A percentile compares a stretch with the other conserved stretches of the same genome.
These are phyloP conservation scores for Leersia perrieri DNA, from an alignment of 176 grass and related monocot genomes.

Conservation along the genomic window DNA sequence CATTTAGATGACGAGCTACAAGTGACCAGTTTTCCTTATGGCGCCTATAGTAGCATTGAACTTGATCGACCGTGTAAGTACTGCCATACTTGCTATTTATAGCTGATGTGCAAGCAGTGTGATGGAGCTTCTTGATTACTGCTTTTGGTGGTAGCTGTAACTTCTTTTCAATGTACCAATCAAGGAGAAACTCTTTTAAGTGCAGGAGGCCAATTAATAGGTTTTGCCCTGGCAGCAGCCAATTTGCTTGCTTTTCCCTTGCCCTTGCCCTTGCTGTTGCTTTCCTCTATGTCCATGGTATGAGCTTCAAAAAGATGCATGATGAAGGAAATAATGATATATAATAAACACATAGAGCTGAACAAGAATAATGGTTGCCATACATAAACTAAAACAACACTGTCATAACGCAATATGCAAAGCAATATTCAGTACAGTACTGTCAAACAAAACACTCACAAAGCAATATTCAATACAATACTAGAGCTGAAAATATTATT, in stretches of 20 bases:
- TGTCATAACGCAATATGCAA: too few relatives aligned
- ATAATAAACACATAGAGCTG: too few relatives aligned
- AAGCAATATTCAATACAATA: too few relatives aligned
- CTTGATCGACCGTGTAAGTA: neutral
- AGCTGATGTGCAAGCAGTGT: neutral
- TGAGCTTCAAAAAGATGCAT: neutral
- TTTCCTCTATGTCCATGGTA: neutral
- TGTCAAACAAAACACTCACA: too few relatives aligned
- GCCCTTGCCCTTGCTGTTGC: neutral
- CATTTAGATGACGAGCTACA: neutral
- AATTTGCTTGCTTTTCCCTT: too few relatives aligned
- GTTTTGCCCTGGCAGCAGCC: neutral
- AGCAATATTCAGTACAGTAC: too few relatives aligned
- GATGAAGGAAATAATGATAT: neutral
- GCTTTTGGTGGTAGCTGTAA: neutral
- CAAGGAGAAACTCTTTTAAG: neutral
- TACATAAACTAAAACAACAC: too few relatives aligned
- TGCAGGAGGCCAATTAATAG: neutral
- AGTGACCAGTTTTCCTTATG: neutral
- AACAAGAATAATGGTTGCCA: too few relatives aligned
- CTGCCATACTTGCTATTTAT: neutral
- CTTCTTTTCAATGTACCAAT: constrained; percentile 22
- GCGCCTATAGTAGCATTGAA: neutral
- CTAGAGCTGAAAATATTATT: too few relatives aligned
- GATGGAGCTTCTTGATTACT: neutral